Evolutionary conservation across 768 basidiomycete species (phyloP).

Genomic region (Boletus sp.): DNA sequence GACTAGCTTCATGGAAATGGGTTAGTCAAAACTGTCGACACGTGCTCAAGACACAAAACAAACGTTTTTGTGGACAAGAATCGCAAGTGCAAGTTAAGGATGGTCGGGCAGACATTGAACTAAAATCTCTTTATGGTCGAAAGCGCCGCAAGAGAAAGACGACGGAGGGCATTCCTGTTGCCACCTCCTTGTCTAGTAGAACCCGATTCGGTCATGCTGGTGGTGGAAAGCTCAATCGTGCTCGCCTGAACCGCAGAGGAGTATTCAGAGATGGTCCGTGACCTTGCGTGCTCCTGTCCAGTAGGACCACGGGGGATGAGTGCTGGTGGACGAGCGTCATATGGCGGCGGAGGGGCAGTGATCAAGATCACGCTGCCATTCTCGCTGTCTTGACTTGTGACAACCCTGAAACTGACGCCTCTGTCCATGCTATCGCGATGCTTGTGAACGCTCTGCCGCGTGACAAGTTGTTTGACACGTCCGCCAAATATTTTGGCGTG

Average conservation of each 20-base stretch:
- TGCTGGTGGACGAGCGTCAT: constrained; percentile 10
- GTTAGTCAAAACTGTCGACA: not conserved
- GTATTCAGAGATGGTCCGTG: constrained; percentile 22
- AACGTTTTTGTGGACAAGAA: constrained; percentile 4
- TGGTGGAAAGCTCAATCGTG: constrained; percentile 6
- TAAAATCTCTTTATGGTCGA: constrained; percentile 29
- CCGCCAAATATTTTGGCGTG: constrained; percentile 28
- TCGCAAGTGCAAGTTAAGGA: not conserved
- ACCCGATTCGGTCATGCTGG: constrained; percentile 6
- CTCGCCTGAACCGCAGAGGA: constrained; percentile 20
- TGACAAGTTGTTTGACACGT: constrained; percentile 28
- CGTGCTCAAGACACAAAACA: constrained; percentile 5
- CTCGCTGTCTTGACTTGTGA: constrained; percentile 28
- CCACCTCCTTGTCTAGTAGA: constrained; percentile 13
- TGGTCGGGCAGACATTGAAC: not conserved
- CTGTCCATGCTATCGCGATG: constrained; percentile 20
- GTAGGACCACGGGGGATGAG: constrained; percentile 3
- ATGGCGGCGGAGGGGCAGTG: constrained; percentile 28
- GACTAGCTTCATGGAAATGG: not conserved
- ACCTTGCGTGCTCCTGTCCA: constrained; percentile 9
- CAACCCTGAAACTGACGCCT: constrained; percentile 15
- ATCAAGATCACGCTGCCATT: constrained; percentile 31
- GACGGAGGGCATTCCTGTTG: constrained; percentile 24
- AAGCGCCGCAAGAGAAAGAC: constrained; percentile 31
- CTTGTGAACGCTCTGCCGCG: constrained; percentile 8